Conservation (phyloP, 495 filamentous ascomycete genomes). For the Poronia punctata region DNA sequence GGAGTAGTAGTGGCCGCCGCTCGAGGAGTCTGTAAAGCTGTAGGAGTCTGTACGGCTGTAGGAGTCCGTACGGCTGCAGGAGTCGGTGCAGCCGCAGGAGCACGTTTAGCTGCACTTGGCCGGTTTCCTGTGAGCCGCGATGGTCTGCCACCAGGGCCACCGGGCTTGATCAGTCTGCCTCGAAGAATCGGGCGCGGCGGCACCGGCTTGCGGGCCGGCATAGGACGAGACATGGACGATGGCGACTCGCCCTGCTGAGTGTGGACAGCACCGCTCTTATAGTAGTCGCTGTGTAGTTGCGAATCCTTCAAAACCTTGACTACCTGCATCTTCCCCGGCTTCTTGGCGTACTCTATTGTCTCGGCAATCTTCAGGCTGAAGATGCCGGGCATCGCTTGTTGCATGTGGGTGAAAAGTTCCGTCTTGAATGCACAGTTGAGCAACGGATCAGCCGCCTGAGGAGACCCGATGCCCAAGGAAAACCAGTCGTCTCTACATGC, state of each 20-base stretch:
- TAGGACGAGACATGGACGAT: constrained; percentile 74
- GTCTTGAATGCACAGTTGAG: constrained; percentile 93
- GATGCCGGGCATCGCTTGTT: constrained; percentile 63
- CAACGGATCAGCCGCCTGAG: constrained; percentile 85
- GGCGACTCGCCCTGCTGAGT: constrained; percentile 77
- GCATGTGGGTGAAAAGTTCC: constrained; percentile 90
- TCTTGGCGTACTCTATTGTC: constrained; percentile 93
- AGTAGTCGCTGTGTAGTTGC: constrained; percentile 68
- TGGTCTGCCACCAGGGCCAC: constrained; percentile 75
- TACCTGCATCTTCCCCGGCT: constrained; percentile 81
- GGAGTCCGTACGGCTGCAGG: constrained; percentile 41
- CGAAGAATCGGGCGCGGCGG: constrained; percentile 82
- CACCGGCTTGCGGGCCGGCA: constrained; percentile 76
- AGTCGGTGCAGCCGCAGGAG: constrained; percentile 34
- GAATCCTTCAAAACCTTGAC: constrained; percentile 88
- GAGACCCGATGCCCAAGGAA: constrained; percentile 77
- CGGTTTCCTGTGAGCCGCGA: constrained; percentile 55
- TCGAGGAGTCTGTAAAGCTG: constrained; percentile 1
- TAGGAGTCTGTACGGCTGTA: constrained; percentile 14
- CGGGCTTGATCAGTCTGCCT: constrained; percentile 84
- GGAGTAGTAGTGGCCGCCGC: constrained; percentile 30
- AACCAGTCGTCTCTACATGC: constrained; percentile 94
- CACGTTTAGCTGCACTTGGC: constrained; percentile 39
- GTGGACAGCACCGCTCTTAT: constrained; percentile 90
- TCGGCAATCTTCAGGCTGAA: constrained; percentile 77